phyloP scores from a whole-genome alignment of 257 asterid genomes.

The Apocynum venetum region DNA sequence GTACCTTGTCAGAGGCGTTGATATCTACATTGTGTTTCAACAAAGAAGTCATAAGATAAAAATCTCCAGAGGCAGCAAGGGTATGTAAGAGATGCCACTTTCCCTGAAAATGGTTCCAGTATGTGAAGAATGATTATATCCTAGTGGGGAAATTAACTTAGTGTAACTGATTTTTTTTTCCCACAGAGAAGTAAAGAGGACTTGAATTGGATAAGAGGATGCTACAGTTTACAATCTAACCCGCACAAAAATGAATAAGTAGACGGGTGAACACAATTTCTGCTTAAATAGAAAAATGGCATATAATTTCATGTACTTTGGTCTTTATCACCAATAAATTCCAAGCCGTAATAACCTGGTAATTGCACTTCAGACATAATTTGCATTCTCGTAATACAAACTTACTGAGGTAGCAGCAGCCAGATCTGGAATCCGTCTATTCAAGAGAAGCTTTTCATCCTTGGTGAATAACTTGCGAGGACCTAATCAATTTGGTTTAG shows the following conservation, averaged over 20 bases:
- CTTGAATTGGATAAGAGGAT: neutral
- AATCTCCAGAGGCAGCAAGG: slow-evolving; percentile 88
- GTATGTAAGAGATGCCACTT: slow-evolving; percentile 94
- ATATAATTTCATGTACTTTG: neutral
- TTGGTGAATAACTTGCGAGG: slow-evolving; percentile 58
- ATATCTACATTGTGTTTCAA: slow-evolving; percentile 67
- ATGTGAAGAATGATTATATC: neutral
- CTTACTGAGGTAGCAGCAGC: slow-evolving; percentile 79
- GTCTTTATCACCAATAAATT: neutral
- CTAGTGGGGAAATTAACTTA: slow-evolving; percentile 12
- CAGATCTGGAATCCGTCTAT: slow-evolving; percentile 69
- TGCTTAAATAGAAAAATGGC: neutral
- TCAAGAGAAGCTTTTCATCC: slow-evolving; percentile 65
- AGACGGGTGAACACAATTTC: neutral
- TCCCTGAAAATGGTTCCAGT: slow-evolving; percentile 39
- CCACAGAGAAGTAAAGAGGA: neutral
- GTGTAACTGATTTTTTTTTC: neutral
- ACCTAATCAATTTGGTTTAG: slow-evolving; percentile 40
- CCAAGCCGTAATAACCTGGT: neutral
- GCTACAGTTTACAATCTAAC: neutral
- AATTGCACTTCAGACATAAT: neutral
- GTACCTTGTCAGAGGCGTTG: slow-evolving; percentile 73
- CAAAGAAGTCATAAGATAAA: slow-evolving; percentile 62
- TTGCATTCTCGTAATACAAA: slow-evolving; percentile 6
- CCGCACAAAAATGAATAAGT: neutral